phyloP scores from a whole-genome alignment of 192 early-diverging fungal species.

The Obelidium mucronatum region DNA sequence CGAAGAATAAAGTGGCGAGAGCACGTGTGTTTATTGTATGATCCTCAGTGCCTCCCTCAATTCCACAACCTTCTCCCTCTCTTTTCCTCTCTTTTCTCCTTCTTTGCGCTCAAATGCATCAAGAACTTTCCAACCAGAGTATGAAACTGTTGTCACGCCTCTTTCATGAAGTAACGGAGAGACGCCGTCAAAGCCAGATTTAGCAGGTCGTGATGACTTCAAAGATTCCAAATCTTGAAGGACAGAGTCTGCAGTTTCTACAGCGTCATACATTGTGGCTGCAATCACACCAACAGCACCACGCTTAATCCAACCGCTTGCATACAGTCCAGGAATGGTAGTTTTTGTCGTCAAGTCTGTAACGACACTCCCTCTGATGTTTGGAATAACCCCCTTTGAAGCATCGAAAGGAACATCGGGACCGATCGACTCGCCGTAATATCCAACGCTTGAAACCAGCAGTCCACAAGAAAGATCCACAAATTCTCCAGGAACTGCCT shows the following conservation, averaged over 20 bases:
- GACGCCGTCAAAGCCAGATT: conserved; percentile 42
- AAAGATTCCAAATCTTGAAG: conserved; percentile 47
- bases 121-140: conserved; percentile 83
- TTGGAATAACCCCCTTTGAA: conserved; percentile 73
- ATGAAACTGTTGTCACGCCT: conserved; percentile 57
- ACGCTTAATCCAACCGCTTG: conserved; percentile 93
- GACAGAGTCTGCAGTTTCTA: conserved; percentile 86
- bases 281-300: conserved; percentile 95
- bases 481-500: conserved; percentile 50
- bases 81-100: conserved; percentile 74
- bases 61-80: conserved; percentile 78
- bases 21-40: not conserved
- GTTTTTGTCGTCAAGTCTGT: conserved; percentile 38
- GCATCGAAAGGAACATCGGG: conserved; percentile 81
- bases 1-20: not conserved
- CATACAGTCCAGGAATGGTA: conserved; percentile 76
- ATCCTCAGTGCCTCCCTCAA: conserved; percentile 5
- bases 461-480: conserved; percentile 70
- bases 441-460: conserved; percentile 85
- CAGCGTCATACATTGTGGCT: conserved; percentile 91
- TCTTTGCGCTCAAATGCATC: conserved; percentile 74
- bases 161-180: conserved; percentile 21
- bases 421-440: conserved; percentile 72
- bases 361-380: conserved; percentile 76
- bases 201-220: conserved; percentile 77